Conservation (phyloP, 164 flowering plant species). For the Brasenia schreberi region DNA sequence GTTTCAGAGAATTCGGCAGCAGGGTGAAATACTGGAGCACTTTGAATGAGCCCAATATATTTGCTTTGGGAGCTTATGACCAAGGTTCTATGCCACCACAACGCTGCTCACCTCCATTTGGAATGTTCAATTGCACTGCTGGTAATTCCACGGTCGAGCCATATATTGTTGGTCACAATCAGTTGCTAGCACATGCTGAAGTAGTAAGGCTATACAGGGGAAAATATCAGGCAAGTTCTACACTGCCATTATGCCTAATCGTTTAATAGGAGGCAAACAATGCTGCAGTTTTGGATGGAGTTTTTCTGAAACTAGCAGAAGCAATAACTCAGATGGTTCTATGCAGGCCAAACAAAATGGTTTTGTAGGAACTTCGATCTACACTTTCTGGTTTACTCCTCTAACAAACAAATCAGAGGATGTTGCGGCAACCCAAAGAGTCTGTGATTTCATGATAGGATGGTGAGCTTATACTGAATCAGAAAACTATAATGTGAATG, state of each 20-base stretch:
- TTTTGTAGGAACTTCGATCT: conserved; percentile 27
- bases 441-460: conserved; percentile 29
- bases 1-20: conserved; percentile 72
- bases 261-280: no score
- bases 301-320: no score
- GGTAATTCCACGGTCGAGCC: conserved; percentile 72
- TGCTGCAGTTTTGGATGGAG: no score
- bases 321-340: not conserved
- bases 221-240: conserved; percentile 43
- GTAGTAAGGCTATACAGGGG: conserved; percentile 37
- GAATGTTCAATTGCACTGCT: conserved; percentile 17
- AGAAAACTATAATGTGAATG: no score
- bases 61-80: conserved; percentile 37
- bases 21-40: conserved; percentile 63
- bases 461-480: conserved; percentile 17
- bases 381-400: conserved; percentile 18
- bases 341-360: conserved; percentile 40
- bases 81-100: conserved; percentile 28
- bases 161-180: conserved; percentile 45
- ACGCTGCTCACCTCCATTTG: conserved; percentile 42
- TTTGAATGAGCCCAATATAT: conserved; percentile 46
- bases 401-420: conserved; percentile 24
- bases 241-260: no score
- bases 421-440: conserved; percentile 30
- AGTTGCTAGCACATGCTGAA: conserved; percentile 65